Evolutionary conservation across 257 asterid species (phyloP).

Genomic region (Ilex aquifolium): DNA sequence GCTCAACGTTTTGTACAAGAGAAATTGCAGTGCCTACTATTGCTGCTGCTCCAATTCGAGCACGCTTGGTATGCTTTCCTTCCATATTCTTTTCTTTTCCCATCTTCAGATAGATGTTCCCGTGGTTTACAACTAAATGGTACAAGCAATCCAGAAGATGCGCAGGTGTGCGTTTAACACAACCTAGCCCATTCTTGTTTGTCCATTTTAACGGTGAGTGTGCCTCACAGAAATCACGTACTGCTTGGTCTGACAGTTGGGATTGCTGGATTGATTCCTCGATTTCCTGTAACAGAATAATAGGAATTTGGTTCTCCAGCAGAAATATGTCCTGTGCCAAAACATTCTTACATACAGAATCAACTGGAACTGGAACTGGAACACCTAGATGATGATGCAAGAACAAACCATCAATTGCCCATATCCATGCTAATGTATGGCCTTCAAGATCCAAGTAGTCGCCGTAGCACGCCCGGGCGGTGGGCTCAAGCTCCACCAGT

Average conservation of each 20-base stretch:
- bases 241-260: background rate
- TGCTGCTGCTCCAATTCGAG: too few species aligned
- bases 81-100: too few species aligned
- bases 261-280: background rate
- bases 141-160: constrained; percentile 11
- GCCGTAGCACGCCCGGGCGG: constrained; percentile 29
- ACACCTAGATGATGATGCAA: too few species aligned
- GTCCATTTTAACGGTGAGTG: constrained; percentile 26
- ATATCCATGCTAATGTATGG: too few species aligned
- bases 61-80: too few species aligned
- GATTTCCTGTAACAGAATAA: constrained; percentile 19
- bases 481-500: too few species aligned
- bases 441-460: constrained; percentile 12
- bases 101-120: background rate
- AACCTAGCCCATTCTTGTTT: background rate
- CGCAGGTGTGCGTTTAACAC: background rate
- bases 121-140: constrained; percentile 17
- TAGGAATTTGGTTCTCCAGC: constrained; percentile 44
- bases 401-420: background rate
- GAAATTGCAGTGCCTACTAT: constrained; percentile 9
- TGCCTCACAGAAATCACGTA: constrained; percentile 13
- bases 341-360: background rate
- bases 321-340: constrained; percentile 29
- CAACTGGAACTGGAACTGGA: too few species aligned
- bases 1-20: background rate